A percentile compares a stretch with the other conserved stretches of the same genome.
Evolutionary conservation across 495 filamentous ascomycete genomes (phyloP).

Genomic region (Hypoxylon subgilvum): DNA sequence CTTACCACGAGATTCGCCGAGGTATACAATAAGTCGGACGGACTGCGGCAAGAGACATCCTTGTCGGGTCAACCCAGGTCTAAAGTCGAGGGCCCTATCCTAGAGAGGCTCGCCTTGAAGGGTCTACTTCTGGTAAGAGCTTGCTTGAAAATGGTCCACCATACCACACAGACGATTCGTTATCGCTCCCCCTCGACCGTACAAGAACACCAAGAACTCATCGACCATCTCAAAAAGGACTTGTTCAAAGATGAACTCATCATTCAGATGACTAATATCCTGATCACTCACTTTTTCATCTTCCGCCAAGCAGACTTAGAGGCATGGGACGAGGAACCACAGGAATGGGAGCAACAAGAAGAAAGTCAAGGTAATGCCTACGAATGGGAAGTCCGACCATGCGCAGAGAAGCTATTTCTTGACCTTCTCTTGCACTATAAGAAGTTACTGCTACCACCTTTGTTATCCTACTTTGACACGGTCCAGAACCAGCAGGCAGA

Average conservation of each 20-base stretch:
- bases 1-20: slow-evolving; percentile 77
- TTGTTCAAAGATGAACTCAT: slow-evolving; percentile 78
- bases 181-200: slow-evolving; percentile 74
- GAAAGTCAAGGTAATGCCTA: slow-evolving; percentile 78
- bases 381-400: slow-evolving; percentile 87
- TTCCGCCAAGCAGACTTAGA: slow-evolving; percentile 84
- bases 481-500: slow-evolving; percentile 71
- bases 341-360: slow-evolving; percentile 89
- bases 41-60: slow-evolving; percentile 53
- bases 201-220: slow-evolving; percentile 69
- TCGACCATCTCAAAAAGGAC: slow-evolving; percentile 67
- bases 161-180: slow-evolving; percentile 77
- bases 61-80: slow-evolving; percentile 57
- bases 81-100: slow-evolving; percentile 62
- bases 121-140: slow-evolving; percentile 82
- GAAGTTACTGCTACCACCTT: slow-evolving; percentile 71
- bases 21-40: slow-evolving; percentile 61
- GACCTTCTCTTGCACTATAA: slow-evolving; percentile 89
- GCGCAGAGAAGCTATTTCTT: slow-evolving; percentile 90
- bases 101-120: slow-evolving; percentile 78
- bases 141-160: slow-evolving; percentile 82
- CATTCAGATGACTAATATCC: slow-evolving; percentile 75
- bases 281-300: slow-evolving; percentile 86
- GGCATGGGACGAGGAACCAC: slow-evolving; percentile 89
- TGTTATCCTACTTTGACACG: slow-evolving; percentile 77